Conservation (phyloP, 495 filamentous ascomycete species). For the Penicillium ochrochloron region DNA sequence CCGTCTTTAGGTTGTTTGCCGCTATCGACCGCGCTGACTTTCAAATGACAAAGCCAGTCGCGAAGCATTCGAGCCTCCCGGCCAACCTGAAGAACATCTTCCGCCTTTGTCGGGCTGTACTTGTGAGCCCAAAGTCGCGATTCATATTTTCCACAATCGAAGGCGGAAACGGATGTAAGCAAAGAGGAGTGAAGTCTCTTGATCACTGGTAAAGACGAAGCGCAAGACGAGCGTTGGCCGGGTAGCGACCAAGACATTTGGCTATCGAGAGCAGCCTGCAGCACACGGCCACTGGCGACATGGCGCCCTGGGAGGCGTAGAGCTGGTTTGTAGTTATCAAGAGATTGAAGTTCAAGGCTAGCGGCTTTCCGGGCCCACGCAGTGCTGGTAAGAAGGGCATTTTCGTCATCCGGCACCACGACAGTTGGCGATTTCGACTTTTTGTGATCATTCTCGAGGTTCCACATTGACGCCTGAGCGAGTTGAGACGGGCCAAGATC, state of each 20-base stretch:
- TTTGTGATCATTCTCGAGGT: slow-evolving; percentile 26
- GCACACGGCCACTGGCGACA: slow-evolving; percentile 39
- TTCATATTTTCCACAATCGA: slow-evolving; percentile 80
- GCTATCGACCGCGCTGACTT: slow-evolving; percentile 72
- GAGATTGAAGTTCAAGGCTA: neutral
- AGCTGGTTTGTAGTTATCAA: neutral
- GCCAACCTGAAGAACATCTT: slow-evolving; percentile 77
- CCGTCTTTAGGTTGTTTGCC: slow-evolving; percentile 52
- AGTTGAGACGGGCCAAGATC: slow-evolving; percentile 9
- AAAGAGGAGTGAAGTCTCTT: slow-evolving; percentile 63
- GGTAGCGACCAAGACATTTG: slow-evolving; percentile 37
- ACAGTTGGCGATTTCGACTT: slow-evolving; percentile 46
- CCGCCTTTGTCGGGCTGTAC: slow-evolving; percentile 73
- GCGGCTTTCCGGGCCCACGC: slow-evolving; percentile 22
- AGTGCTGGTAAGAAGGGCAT: slow-evolving; percentile 32
- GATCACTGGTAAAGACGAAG: slow-evolving; percentile 52
- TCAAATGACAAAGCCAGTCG: slow-evolving; percentile 82
- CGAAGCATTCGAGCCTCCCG: slow-evolving; percentile 71
- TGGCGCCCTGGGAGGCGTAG: slow-evolving; percentile 44
- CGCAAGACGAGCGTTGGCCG: slow-evolving; percentile 8
- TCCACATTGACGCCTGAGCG: neutral
- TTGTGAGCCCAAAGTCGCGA: slow-evolving; percentile 78
- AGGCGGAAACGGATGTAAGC: slow-evolving; percentile 67
- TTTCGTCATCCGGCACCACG: slow-evolving; percentile 41
- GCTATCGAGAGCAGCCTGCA: slow-evolving; percentile 39